Conservation (phyloP, 305 asterid species). For the Rubia peregrina region DNA sequence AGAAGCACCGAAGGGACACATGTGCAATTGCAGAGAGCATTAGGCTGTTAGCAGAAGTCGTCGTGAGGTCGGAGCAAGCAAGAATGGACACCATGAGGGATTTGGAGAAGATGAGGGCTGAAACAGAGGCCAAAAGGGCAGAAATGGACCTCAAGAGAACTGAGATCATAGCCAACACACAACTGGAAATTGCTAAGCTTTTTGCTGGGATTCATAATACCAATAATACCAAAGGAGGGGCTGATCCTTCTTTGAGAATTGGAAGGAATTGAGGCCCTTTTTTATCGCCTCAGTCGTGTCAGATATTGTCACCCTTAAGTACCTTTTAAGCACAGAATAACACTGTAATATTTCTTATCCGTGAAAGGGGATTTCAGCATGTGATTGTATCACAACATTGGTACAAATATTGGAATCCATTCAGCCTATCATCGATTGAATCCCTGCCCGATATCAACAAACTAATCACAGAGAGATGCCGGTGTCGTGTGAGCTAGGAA, state of each 20-base stretch:
- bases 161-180: constrained; percentile 72
- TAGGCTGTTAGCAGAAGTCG: constrained; percentile 58
- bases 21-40: constrained; percentile 66
- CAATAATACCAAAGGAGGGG: constrained; percentile 29
- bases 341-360: neutral
- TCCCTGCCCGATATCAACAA: constrained; percentile 6
- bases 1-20: constrained; percentile 37
- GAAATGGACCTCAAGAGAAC: constrained; percentile 73
- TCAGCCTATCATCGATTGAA: constrained; percentile 5
- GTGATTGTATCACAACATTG: neutral
- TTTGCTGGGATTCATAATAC: constrained; percentile 29
- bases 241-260: constrained; percentile 38
- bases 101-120: constrained; percentile 67
- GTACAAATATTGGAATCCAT: constrained; percentile 1
- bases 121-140: constrained; percentile 64
- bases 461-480: constrained; percentile 1
- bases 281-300: neutral
- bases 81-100: constrained; percentile 73
- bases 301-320: no score
- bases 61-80: constrained; percentile 60
- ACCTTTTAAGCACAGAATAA: neutral
- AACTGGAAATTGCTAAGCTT: constrained; percentile 68
- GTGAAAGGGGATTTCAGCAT: neutral
- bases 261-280: constrained; percentile 30
- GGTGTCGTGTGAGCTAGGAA: neutral